phyloP scores from a whole-genome alignment of 2,329 filamentous ascomycete species.

The Penicillium palitans region DNA sequence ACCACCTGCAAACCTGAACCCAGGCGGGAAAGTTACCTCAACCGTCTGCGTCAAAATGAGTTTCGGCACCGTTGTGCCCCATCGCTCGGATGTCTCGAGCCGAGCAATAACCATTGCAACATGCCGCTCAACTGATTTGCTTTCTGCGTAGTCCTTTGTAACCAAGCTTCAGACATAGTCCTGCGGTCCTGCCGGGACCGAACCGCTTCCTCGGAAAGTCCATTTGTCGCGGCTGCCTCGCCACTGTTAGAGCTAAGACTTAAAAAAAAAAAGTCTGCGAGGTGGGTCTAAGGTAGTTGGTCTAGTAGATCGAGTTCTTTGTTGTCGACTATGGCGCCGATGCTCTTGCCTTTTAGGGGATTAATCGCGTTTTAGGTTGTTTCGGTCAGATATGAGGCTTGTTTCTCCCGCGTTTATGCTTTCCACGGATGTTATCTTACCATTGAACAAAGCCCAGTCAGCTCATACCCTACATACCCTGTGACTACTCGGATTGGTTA shows the following conservation, averaged over 20 bases:
- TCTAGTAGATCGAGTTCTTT: conserved; percentile 29
- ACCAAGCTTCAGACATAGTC: conserved; percentile 41
- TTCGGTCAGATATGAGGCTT: neutral
- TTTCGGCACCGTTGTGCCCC: conserved; percentile 33
- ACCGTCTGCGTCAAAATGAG: conserved; percentile 41
- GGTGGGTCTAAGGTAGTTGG: conserved; percentile 27
- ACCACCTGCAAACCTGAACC: conserved; percentile 27
- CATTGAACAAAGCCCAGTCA: conserved; percentile 39
- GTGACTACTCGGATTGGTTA: conserved; percentile 29
- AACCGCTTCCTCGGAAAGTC: conserved; percentile 26
- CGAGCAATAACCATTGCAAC: conserved; percentile 37
- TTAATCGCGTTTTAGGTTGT: neutral
- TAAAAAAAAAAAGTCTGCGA: conserved; percentile 37
- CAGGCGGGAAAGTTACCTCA: conserved; percentile 45
- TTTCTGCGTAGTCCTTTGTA: conserved; percentile 28
- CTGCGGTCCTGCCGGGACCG: conserved; percentile 32
- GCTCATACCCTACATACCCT: conserved; percentile 34
- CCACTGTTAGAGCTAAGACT: conserved; percentile 40
- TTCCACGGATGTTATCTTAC: conserved; percentile 23
- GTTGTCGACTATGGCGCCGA: conserved; percentile 39
- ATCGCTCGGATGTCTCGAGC: conserved; percentile 32
- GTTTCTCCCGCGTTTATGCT: neutral
- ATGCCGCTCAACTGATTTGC: conserved; percentile 31
- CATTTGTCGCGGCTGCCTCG: conserved; percentile 30
- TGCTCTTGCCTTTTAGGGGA: conserved; percentile 23